Percentiles rank a stretch among this genome's conserved stretches.
Evolutionary conservation across 352 stramenopile species (phyloP).

Genomic region (Phytopythium montanum): DNA sequence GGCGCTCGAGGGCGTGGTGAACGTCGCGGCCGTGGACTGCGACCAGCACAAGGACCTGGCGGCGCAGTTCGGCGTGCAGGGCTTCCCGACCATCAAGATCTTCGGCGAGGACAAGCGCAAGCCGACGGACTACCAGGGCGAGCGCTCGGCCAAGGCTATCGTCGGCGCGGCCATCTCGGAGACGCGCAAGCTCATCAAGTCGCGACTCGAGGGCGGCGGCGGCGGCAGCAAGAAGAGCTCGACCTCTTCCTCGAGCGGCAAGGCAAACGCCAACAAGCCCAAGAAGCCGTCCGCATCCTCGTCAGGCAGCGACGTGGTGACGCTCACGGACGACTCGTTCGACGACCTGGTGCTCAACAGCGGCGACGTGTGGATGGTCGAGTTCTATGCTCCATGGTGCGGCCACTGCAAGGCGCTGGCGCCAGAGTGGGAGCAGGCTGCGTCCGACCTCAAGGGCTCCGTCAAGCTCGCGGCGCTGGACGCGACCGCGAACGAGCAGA

Average conservation of each 20-base stretch:
- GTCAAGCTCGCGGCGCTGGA: slow-evolving; percentile 93
- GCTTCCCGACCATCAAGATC: slow-evolving; percentile 94
- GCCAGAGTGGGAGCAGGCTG: slow-evolving; percentile 90
- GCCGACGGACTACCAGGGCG: slow-evolving; percentile 70
- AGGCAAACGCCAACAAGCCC: slow-evolving; percentile 23
- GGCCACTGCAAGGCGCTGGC: slow-evolving; percentile 91
- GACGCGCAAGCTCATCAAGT: slow-evolving; percentile 74
- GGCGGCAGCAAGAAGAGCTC: slow-evolving; percentile 42
- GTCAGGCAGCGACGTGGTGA: slow-evolving; percentile 71
- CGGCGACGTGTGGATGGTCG: slow-evolving; percentile 88
- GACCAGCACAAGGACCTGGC: slow-evolving; percentile 83
- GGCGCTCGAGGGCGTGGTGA: slow-evolving; percentile 86
- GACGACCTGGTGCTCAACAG: slow-evolving; percentile 89
- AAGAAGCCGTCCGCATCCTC: slow-evolving; percentile 31
- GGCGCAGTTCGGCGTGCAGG: slow-evolving; percentile 84
- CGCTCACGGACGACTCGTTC: slow-evolving; percentile 91
- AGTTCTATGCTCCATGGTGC: slow-evolving; percentile 94
- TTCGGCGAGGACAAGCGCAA: slow-evolving; percentile 85
- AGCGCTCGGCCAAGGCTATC: slow-evolving; percentile 82
- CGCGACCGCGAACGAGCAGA: slow-evolving; percentile 89
- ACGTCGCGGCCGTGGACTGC: slow-evolving; percentile 80
- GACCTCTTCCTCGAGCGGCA: slow-evolving; percentile 15
- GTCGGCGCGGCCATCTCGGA: slow-evolving; percentile 78
- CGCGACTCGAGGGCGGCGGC: slow-evolving; percentile 57
- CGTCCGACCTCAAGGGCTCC: slow-evolving; percentile 79